phyloP scores from a whole-genome alignment of 148 eudicot species.

The Camellia japonica region DNA sequence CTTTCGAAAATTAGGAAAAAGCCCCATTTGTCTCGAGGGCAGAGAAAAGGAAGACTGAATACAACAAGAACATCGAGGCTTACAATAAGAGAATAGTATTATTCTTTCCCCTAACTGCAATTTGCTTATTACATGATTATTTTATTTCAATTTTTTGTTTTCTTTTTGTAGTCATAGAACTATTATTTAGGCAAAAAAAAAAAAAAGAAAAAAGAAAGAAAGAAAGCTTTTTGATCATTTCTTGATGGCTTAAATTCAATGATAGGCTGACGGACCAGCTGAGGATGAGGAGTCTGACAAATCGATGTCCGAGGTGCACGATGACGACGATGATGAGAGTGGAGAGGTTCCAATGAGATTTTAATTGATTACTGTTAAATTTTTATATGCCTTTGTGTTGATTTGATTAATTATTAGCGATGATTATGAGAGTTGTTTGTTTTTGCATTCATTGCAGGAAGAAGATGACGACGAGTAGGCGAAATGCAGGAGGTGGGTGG shows the following conservation, averaged over 20 bases:
- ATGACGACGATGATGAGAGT: slow-evolving; percentile 38
- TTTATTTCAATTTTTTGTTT: background rate
- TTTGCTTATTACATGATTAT: background rate
- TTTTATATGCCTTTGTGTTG: background rate
- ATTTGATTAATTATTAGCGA: background rate
- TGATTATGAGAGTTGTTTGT: background rate
- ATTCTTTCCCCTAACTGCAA: background rate
- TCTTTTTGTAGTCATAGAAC: background rate
- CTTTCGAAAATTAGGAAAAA: slow-evolving; percentile 29
- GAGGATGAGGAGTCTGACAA: slow-evolving; percentile 42
- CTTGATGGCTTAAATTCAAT: background rate
- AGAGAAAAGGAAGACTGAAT: slow-evolving; percentile 35
- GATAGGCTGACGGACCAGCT: slow-evolving; percentile 19
- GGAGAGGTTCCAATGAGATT: slow-evolving; percentile 23
- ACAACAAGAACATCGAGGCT: slow-evolving; percentile 24
- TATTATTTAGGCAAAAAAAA: background rate
- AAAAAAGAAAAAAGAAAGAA: too few relatives aligned
- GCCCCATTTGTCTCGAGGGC: slow-evolving; percentile 36
- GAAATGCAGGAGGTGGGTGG: background rate
- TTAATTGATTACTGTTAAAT: background rate
- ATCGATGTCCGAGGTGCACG: slow-evolving; percentile 39
- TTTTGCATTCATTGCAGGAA: slow-evolving; percentile 15
- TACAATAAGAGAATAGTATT: slow-evolving; percentile 35
- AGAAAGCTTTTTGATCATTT: background rate
- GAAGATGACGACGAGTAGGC: slow-evolving; percentile 36